Evolutionary conservation across 176 grass and related monocot species (phyloP), one percentile per base, ranked within the genome.

Genomic region (Tillandsia leiboldiana): DNA sequence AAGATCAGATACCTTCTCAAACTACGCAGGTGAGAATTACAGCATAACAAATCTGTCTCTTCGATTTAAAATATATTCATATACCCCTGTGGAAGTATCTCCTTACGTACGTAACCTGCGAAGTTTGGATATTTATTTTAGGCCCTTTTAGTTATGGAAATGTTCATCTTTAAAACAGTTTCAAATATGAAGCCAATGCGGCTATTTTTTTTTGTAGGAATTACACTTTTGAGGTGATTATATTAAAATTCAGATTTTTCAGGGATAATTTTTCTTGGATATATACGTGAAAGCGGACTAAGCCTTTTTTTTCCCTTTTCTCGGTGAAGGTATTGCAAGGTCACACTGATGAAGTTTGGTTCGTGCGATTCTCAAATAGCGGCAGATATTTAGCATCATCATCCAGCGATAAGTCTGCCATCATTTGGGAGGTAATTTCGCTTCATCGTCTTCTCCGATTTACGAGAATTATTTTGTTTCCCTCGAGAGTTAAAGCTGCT

Each of bases 261-360:
- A 42, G 33, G 33, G 9, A 8, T 61, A 56, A 48, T 59, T 11
- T 75, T 12, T 0, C 10, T 51, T 10, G 26, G 26, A 9, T 53
- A 22, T 53, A 3, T 75, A 10, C 18, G 8, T 49, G 29, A 33
- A 33, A 33, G 29, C 29, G 2, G 29, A 42, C 33, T 42, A 5
- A 42, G 7, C 3, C 33, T 12, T 65, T 75, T 10, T 12, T 64
- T 61, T 20, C 20, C 1, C 0, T 10, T 23, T 1, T 50, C 20
- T 51, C 68, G n/a, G 72, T 47, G 20, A 74, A 96, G 92, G 83
- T 96, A 76, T 80, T 96, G 70, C 49, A 51, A 69, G 72, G 72
- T 52, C 92, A 96, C 64, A 24, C 24, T 71, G 92, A 91, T 75
- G 92, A 96, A 87, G 92, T 96, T 72, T 96, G 92, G 92, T 96